Base-by-base conservation (phyloP, 192 early-diverging fungal genomes). In the Linnemannia exigua region DNA sequence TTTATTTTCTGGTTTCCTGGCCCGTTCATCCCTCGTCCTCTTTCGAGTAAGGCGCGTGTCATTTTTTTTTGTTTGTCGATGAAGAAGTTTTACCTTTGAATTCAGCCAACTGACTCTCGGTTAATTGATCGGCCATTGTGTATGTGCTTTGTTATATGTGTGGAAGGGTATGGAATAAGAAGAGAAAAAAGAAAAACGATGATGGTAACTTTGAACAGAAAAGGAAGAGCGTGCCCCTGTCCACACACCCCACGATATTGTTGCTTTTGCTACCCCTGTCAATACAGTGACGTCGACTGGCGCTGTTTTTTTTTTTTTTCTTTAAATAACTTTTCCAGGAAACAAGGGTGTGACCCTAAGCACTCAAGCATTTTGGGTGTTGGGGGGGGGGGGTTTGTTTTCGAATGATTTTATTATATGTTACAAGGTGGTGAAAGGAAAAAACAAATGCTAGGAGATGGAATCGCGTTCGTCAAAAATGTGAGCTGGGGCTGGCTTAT, bases 41-140 rank as follows among this genome's bases (percentile, higher is more conserved):
- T 31, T 31, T 25, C 7, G 28, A 28, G n/a, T n/a, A n/a, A n/a
- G 54, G 54, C 28, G 28, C 58, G 58, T 25, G 58, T 63, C 58
- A 7, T 52, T 8, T 48, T 48, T 48, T 48, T 54, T 54, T 54
- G 22, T 63, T 15, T 15, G 14, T 12, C 25, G 12, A 22, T 0
- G 22, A 6, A 37, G 15, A 38, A 38, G 25, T 31, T 78, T n/a
- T 95, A 89, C 96, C 94, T 84, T 93, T 94, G 89, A 93, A 93
- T 77, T 98, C 96, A 73, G 93, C 92, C 80, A 97, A 95, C 91
- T 98, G 95, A 79, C 94, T 94, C 88, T 97, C 95, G 70, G 95
- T 95, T 48, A 97, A 89, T 91, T 94, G 95, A 88, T 97, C 96
- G 87, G 94, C 94, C 95, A 85, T 85, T 76, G 70, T 82, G 25